phyloP scores from a whole-genome alignment of 495 filamentous ascomycete genomes.

The Aspergillus wentii region DNA sequence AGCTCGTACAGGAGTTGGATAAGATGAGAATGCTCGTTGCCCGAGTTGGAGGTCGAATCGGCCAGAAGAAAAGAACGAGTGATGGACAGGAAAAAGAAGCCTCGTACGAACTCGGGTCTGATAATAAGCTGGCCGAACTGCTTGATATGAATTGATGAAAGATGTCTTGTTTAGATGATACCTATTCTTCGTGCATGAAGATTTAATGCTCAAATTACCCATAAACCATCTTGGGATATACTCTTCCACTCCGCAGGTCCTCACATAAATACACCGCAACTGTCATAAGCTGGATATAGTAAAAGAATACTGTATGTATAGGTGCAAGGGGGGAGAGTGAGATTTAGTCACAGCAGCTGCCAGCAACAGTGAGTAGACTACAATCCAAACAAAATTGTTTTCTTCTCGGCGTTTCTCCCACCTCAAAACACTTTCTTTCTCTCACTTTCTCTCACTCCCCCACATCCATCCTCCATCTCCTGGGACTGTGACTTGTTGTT shows the following conservation, averaged over 20 bases:
- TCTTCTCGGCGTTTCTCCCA: neutral
- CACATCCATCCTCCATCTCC: neutral
- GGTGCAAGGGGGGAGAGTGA: too few relatives aligned
- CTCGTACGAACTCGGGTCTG: constrained; percentile 25
- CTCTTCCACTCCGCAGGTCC: too few relatives aligned
- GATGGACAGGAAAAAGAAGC: constrained; percentile 9
- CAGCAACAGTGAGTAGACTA: too few relatives aligned
- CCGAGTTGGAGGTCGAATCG: constrained; percentile 60
- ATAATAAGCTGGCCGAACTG: constrained; percentile 31
- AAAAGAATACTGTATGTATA: too few relatives aligned
- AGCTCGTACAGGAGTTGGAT: constrained; percentile 66
- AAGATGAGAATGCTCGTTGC: constrained; percentile 72
- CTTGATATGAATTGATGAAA: constrained; percentile 32
- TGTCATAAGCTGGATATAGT: too few relatives aligned
- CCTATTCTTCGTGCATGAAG: too few relatives aligned
- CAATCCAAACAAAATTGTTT: neutral
- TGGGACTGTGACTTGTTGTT: neutral
- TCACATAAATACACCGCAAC: too few relatives aligned
- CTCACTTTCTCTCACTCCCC: neutral
- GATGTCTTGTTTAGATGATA: too few relatives aligned
- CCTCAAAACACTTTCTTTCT: neutral
- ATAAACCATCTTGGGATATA: too few relatives aligned
- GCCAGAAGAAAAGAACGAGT: constrained; percentile 24
- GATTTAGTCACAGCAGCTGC: too few relatives aligned
- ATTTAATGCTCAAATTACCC: too few relatives aligned